Evolutionary conservation across 2,329 filamentous ascomycete species (phyloP), one percentile per base, ranked within the genome.

Genomic region (Rhynchosporium graminicola): DNA sequence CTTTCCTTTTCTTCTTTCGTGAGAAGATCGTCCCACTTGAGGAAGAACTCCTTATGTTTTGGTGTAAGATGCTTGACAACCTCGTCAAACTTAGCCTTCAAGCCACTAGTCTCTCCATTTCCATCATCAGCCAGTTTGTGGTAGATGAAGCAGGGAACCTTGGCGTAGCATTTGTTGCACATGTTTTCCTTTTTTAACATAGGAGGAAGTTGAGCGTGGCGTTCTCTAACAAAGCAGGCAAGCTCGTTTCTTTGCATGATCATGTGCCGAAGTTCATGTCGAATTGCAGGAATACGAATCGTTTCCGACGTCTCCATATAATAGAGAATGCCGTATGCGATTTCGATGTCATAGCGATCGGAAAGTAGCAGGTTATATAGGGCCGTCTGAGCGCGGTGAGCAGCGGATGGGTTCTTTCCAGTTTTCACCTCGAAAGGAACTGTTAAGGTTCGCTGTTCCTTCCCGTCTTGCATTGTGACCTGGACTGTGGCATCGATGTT

Each of bases 401-500:
- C 88, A 69, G 88, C 85, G 69, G 87, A 96, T 31, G 88, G 87
- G 66, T 91, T 90, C 72, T 89, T 92, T 38, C 95, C 95, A 0
- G 95, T 98, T 77, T 99, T 99, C 70, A 99, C 84, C 74, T 99
- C 95, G 67, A 99, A 91, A 0, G 95, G 95, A 3, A 97, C 91
- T 0, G 93, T 93, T 65, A 98, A 79, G 4, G 84, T 90, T 64
- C 85, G 85, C 52, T 80, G 77, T 36, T 84, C 81, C n/a, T 83
- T 79, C 31, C 86, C 84, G 61, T 96, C 89, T 60, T 85, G 80
- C 80, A 97, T 90, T 0, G 84, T 86, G 15, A 95, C 89, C 77
- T 99, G 91, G 0, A 99, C 90, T 0, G 95, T 98, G 33, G 95
- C 95, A 77, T 99, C 95, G 63, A 99, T 95, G 70, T 98, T 99